phyloP scores from a whole-genome alignment of 2,329 filamentous ascomycete genomes.

The Aureobasidium sp. region DNA sequence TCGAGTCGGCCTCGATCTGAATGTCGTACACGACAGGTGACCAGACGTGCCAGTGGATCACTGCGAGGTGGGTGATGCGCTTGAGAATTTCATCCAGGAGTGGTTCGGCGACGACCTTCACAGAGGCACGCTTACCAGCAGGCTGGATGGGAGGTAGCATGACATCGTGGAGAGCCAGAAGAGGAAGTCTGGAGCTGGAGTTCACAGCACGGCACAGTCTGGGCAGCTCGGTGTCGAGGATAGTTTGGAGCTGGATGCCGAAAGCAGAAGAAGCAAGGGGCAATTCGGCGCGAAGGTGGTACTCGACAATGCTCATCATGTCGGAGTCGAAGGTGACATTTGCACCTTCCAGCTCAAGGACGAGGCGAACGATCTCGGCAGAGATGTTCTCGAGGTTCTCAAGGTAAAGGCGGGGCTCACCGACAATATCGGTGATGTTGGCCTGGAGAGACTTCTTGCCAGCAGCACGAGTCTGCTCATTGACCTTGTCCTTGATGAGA shows the following conservation, averaged over 20 bases:
- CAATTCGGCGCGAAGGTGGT: conserved; percentile 26
- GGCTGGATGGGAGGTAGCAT: conserved; percentile 23
- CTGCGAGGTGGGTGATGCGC: conserved; percentile 70
- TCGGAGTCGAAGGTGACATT: conserved; percentile 24
- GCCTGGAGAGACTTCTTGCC: conserved; percentile 21
- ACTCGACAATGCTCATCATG: conserved; percentile 27
- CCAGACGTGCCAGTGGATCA: conserved; percentile 90
- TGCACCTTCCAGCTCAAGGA: conserved; percentile 27
- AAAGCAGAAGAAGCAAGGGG: conserved; percentile 24
- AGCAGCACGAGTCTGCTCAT: conserved; percentile 17
- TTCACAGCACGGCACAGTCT: conserved; percentile 26
- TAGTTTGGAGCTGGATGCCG: conserved; percentile 20
- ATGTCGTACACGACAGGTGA: conserved; percentile 58
- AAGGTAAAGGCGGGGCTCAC: conserved; percentile 29
- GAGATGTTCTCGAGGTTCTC: conserved; percentile 36
- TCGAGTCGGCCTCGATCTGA: conserved; percentile 13
- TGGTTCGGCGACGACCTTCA: neutral
- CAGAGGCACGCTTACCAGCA: conserved; percentile 16
- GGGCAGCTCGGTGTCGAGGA: conserved; percentile 27
- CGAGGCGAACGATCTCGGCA: conserved; percentile 37
- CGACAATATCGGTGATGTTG: conserved; percentile 33
- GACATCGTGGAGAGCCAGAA: conserved; percentile 36
- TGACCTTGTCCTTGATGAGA: conserved; percentile 27
- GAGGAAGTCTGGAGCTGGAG: conserved; percentile 29
- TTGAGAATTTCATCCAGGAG: conserved; percentile 54